Conservation (phyloP, 176 grass and related monocot species). For the Juncus inflexus region DNA sequence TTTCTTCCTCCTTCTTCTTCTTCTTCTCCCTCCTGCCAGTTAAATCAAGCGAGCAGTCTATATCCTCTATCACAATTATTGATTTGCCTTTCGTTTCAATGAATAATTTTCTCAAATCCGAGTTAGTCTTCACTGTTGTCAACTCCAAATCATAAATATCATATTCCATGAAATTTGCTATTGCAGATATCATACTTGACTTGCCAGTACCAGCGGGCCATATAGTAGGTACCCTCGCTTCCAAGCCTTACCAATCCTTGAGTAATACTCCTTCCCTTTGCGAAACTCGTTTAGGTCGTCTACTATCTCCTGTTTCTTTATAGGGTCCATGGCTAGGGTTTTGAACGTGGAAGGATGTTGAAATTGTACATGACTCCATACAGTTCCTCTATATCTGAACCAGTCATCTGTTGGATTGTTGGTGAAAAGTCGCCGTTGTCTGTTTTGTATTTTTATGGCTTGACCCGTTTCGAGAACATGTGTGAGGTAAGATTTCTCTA, state of each 20-base stretch:
- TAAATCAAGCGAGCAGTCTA: conserved; percentile 57
- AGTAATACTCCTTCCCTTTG: conserved; percentile 48
- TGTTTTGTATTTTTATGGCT: conserved; percentile 34
- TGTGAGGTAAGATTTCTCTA: conserved; percentile 33
- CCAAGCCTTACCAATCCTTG: conserved; percentile 48
- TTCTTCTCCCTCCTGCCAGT: conserved; percentile 43
- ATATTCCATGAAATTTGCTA: conserved; percentile 58
- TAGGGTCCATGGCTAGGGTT: conserved; percentile 51
- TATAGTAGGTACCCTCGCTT: conserved; percentile 43
- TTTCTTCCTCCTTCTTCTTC: neutral
- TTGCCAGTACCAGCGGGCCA: conserved; percentile 42
- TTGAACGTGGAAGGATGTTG: conserved; percentile 54
- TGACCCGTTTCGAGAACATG: conserved; percentile 34
- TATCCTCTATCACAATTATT: conserved; percentile 55
- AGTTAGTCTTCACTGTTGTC: conserved; percentile 43
- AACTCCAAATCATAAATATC: conserved; percentile 59
- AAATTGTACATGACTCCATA: conserved; percentile 52
- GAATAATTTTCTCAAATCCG: conserved; percentile 57
- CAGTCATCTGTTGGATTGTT: conserved; percentile 28
- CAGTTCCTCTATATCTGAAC: neutral
- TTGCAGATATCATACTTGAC: conserved; percentile 58
- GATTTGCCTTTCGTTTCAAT: conserved; percentile 54
- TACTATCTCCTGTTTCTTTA: conserved; percentile 27
- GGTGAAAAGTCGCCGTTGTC: conserved; percentile 55
- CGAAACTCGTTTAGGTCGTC: conserved; percentile 41